Percentiles rank a stretch among this genome's conserved stretches.
Evolutionary conservation across 1,139 yeast genomes (phyloP).

Genomic region (Blastobotrys elegans): DNA sequence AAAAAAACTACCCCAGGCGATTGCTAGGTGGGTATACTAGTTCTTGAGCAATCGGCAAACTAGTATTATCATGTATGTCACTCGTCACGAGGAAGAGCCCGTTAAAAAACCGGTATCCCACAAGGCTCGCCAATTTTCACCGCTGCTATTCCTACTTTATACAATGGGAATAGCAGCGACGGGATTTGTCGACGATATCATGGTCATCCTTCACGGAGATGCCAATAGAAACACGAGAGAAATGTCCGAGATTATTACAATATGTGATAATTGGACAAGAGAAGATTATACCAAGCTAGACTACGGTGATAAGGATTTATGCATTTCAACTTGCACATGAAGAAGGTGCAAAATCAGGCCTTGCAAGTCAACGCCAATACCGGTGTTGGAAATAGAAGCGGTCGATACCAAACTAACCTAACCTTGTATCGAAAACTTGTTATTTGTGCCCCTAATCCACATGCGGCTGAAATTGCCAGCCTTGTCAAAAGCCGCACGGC

Average conservation of each 20-base stretch:
- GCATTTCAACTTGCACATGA: no score
- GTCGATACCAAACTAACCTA: no score
- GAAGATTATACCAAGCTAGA: neutral
- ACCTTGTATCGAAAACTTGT: no score
- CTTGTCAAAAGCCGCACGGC: no score
- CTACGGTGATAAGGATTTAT: conserved; percentile 4
- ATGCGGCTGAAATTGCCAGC: no score
- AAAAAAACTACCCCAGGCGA: no score
- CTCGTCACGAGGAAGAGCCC: neutral
- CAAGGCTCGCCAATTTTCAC: conserved; percentile 23
- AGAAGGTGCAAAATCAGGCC: no score
- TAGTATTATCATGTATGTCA: neutral
- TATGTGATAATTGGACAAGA: neutral
- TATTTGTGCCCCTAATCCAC: no score
- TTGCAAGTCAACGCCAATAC: no score
- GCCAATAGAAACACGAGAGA: neutral
- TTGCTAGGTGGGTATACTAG: conserved; percentile 1
- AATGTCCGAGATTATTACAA: neutral
- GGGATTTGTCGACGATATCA: conserved; percentile 20
- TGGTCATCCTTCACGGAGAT: conserved; percentile 6
- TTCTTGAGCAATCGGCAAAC: neutral
- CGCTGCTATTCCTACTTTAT: conserved; percentile 19
- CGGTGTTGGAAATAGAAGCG: no score
- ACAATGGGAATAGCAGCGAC: conserved; percentile 16
- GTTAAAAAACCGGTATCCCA: conserved; percentile 17